Evolutionary conservation across 805 yeast species (phyloP), one percentile per base, ranked within the genome.

Genomic region (Suhomyces sp.): DNA sequence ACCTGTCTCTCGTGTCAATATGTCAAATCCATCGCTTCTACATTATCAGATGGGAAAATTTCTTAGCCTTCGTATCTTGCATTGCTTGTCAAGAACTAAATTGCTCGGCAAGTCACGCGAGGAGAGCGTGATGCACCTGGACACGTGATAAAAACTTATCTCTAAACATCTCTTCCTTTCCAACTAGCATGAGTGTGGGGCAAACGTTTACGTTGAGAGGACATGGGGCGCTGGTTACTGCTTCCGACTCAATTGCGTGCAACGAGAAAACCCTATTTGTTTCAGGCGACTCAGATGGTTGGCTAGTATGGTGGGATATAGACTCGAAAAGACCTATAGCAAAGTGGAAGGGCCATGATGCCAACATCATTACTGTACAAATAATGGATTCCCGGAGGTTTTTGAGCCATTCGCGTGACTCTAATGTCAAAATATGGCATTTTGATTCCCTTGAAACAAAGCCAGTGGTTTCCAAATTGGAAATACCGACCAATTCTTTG

Each of bases 401-500:
- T 13, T 33, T 56, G 46, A 52, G 59, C 2, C 63, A 54, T 24
- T 49, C 57, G 3, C 15, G 51, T 52, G 62, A 42, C 54, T 57
- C 57, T 17, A 46, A 46, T 7, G 27, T 50, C 9, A 51, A 50
- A 47, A 49, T 53, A 35, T 57, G 59, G 56, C 38, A 50, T 17
- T 13, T 52, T 15, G 49, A 42, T 45, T 26, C 27, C 9, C 41
- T 46, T 35, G 42, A 24, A 13, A 17, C 44, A 5, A 57, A 51
- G 33, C 51, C 59, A 44, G 58, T 62, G 22, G 23, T 48, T 6
- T 68, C 69, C 6, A 65, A 72, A 1, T 75, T 78, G 55, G 76
- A 79, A 15, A 73, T 87, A 57, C 91, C 91, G 5, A 87, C 87
- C 44, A 90, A 90, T 65, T 75, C 89, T 4, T 70, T 90, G 57